These are phyloP conservation scores for Eimeria sp. DNA, from an alignment of 169 alveolate genomes.

Conservation along the genomic window DNA sequence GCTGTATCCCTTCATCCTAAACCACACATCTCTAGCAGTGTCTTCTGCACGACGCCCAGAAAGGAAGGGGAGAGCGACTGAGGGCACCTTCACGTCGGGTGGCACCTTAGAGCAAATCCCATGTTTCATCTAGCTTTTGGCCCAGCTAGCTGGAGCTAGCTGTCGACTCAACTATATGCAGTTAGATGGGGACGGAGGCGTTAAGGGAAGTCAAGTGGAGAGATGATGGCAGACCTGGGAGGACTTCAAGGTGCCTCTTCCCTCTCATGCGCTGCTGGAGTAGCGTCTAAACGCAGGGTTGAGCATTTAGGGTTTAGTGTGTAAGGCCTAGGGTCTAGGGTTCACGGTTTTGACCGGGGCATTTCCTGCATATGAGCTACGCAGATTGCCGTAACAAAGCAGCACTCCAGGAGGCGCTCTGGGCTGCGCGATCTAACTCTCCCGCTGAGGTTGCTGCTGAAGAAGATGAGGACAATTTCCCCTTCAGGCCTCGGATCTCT, in stretches of 20 bases:
- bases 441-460: constrained; percentile 25
- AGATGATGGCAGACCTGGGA: not conserved
- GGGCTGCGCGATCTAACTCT: constrained; percentile 23
- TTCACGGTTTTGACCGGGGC: not conserved
- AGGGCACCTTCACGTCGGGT: not conserved
- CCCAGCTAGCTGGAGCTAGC: constrained; percentile 30
- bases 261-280: not conserved
- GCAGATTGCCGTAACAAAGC: not conserved
- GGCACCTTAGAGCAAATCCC: not conserved
- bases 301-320: not conserved
- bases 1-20: not conserved
- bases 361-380: not conserved
- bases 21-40: too few relatives aligned
- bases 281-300: not conserved
- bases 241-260: constrained; percentile 18
- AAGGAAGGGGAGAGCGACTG: not conserved
- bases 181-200: not conserved
- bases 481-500: constrained; percentile 68
- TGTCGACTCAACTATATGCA: not conserved
- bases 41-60: not conserved
- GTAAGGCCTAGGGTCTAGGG: not conserved
- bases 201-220: not conserved
- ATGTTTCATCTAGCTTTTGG: not conserved
- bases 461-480: not conserved
- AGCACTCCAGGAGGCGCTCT: constrained; percentile 33